Evolutionary conservation across 2,329 filamentous ascomycete species (phyloP).

Genomic region (Pyricularia pennisetigena): DNA sequence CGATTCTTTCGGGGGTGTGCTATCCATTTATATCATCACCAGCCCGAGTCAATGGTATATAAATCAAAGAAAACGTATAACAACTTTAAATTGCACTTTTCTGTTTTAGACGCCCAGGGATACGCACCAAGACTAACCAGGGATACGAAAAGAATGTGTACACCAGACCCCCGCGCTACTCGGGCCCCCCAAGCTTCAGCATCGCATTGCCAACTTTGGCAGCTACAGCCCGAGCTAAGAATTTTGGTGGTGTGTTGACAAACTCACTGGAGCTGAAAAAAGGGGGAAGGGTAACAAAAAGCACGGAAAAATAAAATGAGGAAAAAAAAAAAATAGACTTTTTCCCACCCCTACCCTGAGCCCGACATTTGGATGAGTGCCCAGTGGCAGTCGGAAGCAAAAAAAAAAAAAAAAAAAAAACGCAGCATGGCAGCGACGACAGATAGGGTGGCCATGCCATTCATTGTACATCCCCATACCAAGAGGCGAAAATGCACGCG

Average conservation of each 20-base stretch:
- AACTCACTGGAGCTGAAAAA: neutral
- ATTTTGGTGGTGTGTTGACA: neutral
- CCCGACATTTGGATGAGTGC: neutral
- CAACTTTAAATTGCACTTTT: neutral
- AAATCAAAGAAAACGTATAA: neutral
- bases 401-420: neutral
- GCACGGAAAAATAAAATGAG: neutral
- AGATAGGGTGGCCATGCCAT: neutral
- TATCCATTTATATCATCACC: neutral
- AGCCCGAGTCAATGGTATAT: neutral
- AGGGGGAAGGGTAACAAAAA: too few species aligned
- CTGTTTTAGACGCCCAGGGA: neutral
- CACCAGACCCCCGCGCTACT: neutral
- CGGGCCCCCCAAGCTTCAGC: neutral
- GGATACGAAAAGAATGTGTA: neutral
- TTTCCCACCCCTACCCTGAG: neutral
- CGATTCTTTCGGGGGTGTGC: neutral
- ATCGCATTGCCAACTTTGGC: neutral
- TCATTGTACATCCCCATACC: neutral
- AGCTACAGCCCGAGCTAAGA: neutral
- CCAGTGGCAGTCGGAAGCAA: neutral
- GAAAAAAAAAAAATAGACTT: neutral
- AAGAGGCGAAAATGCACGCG: neutral
- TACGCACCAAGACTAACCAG: neutral
- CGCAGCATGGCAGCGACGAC: neutral